A percentile compares a stretch with the other conserved stretches of the same genome.
Evolutionary conservation across 176 grass and related monocot genomes (phyloP).

Genomic region (Eragrostis nindensis): DNA sequence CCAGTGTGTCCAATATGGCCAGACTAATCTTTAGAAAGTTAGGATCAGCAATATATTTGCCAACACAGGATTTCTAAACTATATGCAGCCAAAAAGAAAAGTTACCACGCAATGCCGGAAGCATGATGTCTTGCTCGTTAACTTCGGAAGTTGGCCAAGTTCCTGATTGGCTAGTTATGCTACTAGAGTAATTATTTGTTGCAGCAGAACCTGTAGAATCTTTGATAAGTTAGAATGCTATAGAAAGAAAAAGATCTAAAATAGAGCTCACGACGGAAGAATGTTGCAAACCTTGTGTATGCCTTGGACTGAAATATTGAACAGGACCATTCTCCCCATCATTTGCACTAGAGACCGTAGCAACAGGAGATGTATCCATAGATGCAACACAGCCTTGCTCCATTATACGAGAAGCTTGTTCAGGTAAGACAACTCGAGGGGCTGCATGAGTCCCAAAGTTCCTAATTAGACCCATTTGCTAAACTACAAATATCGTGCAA

Average conservation of each 20-base stretch:
- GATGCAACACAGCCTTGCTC: slow-evolving; percentile 49
- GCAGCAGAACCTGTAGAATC: slow-evolving; percentile 25
- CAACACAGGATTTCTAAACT: background rate
- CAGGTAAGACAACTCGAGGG: slow-evolving; percentile 32
- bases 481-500: background rate
- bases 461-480: slow-evolving; percentile 10
- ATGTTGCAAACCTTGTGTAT: slow-evolving; percentile 47
- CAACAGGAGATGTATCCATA: slow-evolving; percentile 40
- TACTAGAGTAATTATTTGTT: slow-evolving; percentile 64
- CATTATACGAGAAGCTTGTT: slow-evolving; percentile 48
- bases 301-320: slow-evolving; percentile 45
- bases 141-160: slow-evolving; percentile 55
- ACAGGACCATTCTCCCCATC: slow-evolving; percentile 33
- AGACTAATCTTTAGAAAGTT: background rate
- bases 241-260: background rate
- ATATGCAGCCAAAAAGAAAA: slow-evolving; percentile 17
- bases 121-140: slow-evolving; percentile 56
- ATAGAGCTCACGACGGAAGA: background rate
- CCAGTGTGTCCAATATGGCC: background rate
- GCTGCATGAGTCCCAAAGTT: slow-evolving; percentile 17
- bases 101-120: slow-evolving; percentile 57
- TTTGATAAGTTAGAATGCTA: background rate
- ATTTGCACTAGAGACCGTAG: slow-evolving; percentile 38
- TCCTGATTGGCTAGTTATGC: slow-evolving; percentile 62
- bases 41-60: background rate